Conservation (phyloP, 1,139 yeast species). For the Wickerhamomyces sp. region DNA sequence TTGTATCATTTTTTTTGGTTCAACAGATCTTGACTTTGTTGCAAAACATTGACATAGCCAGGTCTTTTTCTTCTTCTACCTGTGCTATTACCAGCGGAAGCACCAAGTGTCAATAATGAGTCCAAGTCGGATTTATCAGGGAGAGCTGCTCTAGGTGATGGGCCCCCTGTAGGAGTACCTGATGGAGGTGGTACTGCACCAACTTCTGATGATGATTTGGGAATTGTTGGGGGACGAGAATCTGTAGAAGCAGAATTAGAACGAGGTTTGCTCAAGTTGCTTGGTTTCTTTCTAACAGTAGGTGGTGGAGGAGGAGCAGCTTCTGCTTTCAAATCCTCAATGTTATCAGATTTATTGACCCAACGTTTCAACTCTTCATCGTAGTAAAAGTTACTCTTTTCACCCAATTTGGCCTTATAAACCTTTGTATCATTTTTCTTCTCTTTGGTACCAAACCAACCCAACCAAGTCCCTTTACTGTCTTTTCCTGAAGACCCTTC, state of each 20-base stretch:
- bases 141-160: conserved; percentile 18
- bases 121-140: conserved; percentile 45
- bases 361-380: conserved; percentile 85
- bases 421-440: conserved; percentile 63
- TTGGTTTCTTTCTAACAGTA: conserved; percentile 34
- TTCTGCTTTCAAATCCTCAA: conserved; percentile 61
- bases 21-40: background rate
- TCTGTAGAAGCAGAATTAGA: conserved; percentile 24
- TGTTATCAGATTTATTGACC: conserved; percentile 69
- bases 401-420: conserved; percentile 82
- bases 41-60: conserved; percentile 78
- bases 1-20: too few relatives aligned
- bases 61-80: conserved; percentile 44
- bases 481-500: conserved; percentile 15
- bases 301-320: conserved; percentile 74
- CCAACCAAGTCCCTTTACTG: conserved; percentile 36
- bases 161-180: conserved; percentile 21
- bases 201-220: conserved; percentile 19
- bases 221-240: conserved; percentile 13
- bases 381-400: conserved; percentile 65
- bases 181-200: conserved; percentile 16
- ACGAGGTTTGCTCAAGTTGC: conserved; percentile 32
- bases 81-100: conserved; percentile 34
- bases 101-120: conserved; percentile 47
- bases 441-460: conserved; percentile 35